Percentiles rank a stretch among this genome's conserved stretches.
These are phyloP conservation scores for Moricandia arvensis DNA, from an alignment of 345 rosid genomes.

Conservation along the genomic window DNA sequence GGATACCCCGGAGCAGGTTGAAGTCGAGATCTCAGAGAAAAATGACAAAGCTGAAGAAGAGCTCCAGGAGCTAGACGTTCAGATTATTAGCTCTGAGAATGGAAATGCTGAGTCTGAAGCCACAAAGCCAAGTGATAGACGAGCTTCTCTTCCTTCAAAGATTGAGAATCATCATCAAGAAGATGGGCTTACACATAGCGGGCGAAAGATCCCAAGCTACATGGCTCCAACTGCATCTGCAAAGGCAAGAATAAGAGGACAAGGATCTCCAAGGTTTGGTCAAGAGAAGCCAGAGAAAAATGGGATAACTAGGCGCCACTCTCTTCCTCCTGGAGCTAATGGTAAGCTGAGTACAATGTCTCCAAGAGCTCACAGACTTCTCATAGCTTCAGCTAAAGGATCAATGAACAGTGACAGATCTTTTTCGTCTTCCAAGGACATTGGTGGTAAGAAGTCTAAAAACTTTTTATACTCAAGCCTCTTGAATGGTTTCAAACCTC, in stretches of 20 bases:
- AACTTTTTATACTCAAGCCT: not conserved
- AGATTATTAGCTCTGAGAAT: constrained; percentile 40
- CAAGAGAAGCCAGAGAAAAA: constrained; percentile 53
- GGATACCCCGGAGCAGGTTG: constrained; percentile 34
- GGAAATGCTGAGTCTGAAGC: constrained; percentile 39
- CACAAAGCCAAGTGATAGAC: constrained; percentile 52
- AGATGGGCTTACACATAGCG: constrained; percentile 44
- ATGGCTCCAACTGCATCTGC: constrained; percentile 90
- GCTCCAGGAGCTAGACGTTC: constrained; percentile 35
- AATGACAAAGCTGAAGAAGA: constrained; percentile 43
- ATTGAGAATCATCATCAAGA: constrained; percentile 51
- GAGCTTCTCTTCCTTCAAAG: constrained; percentile 66
- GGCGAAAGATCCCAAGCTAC: constrained; percentile 69
- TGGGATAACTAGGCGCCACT: constrained; percentile 60
- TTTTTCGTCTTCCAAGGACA: constrained; percentile 60
- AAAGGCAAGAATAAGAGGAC: constrained; percentile 73
- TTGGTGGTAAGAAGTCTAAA: constrained; percentile 44
- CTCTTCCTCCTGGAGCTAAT: constrained; percentile 64
- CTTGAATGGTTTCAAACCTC: not conserved
- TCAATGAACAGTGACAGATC: constrained; percentile 55
- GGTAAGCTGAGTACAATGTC: constrained; percentile 57
- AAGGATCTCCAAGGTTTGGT: constrained; percentile 58
- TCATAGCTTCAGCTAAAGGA: constrained; percentile 61
- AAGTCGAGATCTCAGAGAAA: constrained; percentile 37
- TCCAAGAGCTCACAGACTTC: constrained; percentile 56